Evolutionary conservation across 1,284 basidiomycete genomes (phyloP), one percentile per base, ranked within the genome.

Genomic region (Phlebopus sp.): DNA sequence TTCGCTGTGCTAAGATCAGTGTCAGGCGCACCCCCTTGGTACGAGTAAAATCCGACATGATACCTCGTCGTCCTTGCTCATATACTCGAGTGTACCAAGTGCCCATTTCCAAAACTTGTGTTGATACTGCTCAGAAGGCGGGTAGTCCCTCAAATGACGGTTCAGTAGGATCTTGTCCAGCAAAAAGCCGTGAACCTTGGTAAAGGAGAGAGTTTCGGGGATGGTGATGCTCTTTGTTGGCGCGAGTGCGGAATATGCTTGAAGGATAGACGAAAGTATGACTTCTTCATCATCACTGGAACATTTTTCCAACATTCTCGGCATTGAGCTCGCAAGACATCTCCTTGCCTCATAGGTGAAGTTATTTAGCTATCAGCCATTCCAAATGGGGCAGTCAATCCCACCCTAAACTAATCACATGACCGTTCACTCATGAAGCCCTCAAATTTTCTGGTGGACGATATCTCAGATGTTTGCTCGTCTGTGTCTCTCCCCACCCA

Each of bases 31-130:
- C 15, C 27, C 7, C 4, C 10, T 8, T 29, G 44, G 25, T 17
- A n/a, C 10, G 42, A 27, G 9, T 32, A 36, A 37, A 46, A 21
- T 32, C 37, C 18, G 32, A 25, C 43, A 35, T 36, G 69, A 50
- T 70, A 72, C 77, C 70, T 79, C 74, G 15, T 67, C 62, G 8
- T 67, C 62, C 21, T 66, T 62, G 21, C 54, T 41, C 41, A 70
- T 46, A 6, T 54, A 58, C 62, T 89, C 86, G 18, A 90, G 66
- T 29, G 70, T 62, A 23, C 63, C 58, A 18, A 89, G 76, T 0
- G 70, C 71, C 78, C 80, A 83, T 66, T 88, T 90, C 85, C 85
- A 90, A 59, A 88, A 88, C 1, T 61, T 51, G 42, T 68, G 67
- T 52, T 85, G 84, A 54, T 84, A 88, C 53, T 78, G 71, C 13